Percentiles rank a stretch among this genome's conserved stretches.
These are phyloP conservation scores for Thermomyces lanuginosus DNA, from an alignment of 2,329 filamentous ascomycete species.

Conservation along the genomic window DNA sequence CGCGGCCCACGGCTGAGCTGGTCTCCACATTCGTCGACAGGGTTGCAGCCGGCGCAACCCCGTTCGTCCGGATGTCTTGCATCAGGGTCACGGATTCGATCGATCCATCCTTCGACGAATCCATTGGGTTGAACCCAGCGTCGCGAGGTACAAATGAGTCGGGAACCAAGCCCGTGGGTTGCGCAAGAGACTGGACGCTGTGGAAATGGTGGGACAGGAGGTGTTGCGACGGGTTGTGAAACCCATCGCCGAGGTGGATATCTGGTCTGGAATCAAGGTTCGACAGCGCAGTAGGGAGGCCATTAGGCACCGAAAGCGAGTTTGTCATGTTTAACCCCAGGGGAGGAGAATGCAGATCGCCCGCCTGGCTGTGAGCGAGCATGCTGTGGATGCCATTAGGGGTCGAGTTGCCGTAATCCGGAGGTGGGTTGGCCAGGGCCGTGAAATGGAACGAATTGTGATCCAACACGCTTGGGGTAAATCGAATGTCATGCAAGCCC, in stretches of 20 bases:
- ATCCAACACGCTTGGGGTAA: conserved; percentile 79
- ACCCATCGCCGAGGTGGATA: conserved; percentile 53
- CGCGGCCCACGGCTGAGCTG: conserved; percentile 21
- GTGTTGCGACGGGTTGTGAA: conserved; percentile 29
- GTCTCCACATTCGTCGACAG: conserved; percentile 14
- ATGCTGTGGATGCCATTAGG: conserved; percentile 62
- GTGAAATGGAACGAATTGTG: conserved; percentile 68
- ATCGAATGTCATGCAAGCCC: conserved; percentile 68
- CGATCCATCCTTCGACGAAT: conserved; percentile 49
- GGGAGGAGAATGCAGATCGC: conserved; percentile 72
- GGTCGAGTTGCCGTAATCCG: conserved; percentile 77
- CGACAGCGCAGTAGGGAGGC: conserved; percentile 49
- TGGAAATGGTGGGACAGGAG: conserved; percentile 43
- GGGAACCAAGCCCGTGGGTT: conserved; percentile 49
- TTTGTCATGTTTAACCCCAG: conserved; percentile 60
- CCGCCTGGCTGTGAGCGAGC: conserved; percentile 66
- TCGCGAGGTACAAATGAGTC: conserved; percentile 69
- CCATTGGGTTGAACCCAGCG: conserved; percentile 63
- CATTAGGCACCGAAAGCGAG: conserved; percentile 60
- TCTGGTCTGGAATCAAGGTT: conserved; percentile 45
- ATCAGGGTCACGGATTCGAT: conserved; percentile 40
- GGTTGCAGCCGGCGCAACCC: conserved; percentile 15
- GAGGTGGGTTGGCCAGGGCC: conserved; percentile 60
- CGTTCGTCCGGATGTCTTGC: conserved; percentile 37
- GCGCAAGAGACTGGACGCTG: conserved; percentile 55